A percentile compares a stretch with the other conserved stretches of the same genome.
phyloP scores from a whole-genome alignment of 306 rosid genomes.

The Lagenaria siceraria region DNA sequence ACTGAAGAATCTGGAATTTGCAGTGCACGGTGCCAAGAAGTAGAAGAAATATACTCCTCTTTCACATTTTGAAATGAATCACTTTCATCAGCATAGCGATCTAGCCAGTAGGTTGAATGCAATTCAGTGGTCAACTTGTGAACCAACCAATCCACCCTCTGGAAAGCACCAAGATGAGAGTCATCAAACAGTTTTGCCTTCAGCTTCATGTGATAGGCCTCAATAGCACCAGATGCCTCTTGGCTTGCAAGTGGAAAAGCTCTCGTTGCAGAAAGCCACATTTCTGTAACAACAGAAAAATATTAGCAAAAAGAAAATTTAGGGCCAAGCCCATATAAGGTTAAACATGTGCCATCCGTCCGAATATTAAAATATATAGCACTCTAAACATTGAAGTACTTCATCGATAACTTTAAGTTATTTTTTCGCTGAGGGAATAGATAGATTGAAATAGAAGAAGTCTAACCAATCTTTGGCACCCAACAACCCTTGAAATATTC shows the following conservation, averaged over 20 bases:
- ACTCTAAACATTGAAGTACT: neutral
- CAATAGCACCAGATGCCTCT: slow-evolving; percentile 92
- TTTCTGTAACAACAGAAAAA: slow-evolving; percentile 31
- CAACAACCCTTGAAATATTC: slow-evolving; percentile 73
- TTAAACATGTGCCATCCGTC: neutral
- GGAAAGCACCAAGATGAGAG: slow-evolving; percentile 88
- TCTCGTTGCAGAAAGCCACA: slow-evolving; percentile 88
- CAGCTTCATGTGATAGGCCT: slow-evolving; percentile 79
- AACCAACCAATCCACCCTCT: slow-evolving; percentile 94
- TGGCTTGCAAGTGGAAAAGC: slow-evolving; percentile 74
- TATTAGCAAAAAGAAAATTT: slow-evolving; percentile 12
- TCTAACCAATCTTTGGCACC: slow-evolving; percentile 89
- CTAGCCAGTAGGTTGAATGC: slow-evolving; percentile 91
- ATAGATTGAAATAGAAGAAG: slow-evolving; percentile 24
- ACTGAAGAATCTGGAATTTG: slow-evolving; percentile 61
- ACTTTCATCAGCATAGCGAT: slow-evolving; percentile 83
- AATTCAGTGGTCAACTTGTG: slow-evolving; percentile 88
- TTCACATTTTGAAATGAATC: slow-evolving; percentile 79
- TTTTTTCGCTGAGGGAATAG: neutral
- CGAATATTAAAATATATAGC: neutral
- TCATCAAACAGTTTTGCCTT: slow-evolving; percentile 84
- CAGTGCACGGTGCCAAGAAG: slow-evolving; percentile 82
- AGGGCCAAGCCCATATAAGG: neutral
- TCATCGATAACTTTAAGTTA: neutral
- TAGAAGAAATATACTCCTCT: slow-evolving; percentile 81